These are phyloP conservation scores for Mycena haematopus DNA, from an alignment of 768 basidiomycete species.

Conservation along the genomic window DNA sequence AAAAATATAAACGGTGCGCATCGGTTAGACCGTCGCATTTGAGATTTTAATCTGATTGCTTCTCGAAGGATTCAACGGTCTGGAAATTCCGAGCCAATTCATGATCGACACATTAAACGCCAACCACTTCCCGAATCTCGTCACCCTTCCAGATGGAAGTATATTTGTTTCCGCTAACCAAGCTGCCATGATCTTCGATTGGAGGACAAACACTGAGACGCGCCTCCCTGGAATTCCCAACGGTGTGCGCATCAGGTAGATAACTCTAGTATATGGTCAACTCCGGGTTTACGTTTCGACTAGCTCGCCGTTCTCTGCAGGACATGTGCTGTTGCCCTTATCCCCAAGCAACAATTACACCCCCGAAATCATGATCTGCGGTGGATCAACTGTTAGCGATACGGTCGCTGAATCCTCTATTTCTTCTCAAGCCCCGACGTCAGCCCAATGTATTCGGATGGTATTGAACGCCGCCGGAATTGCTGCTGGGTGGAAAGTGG, in stretches of 20 bases:
- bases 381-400: slow-evolving; percentile 33
- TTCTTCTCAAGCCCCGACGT: slow-evolving; percentile 35
- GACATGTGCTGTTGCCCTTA: slow-evolving; percentile 38
- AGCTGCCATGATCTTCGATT: slow-evolving; percentile 41
- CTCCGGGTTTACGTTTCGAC: too few relatives aligned
- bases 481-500: slow-evolving; percentile 41
- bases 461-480: slow-evolving; percentile 39
- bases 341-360: slow-evolving; percentile 35
- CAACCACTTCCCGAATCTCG: slow-evolving; percentile 32
- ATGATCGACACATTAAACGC: slow-evolving; percentile 18
- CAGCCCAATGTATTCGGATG: slow-evolving; percentile 43
- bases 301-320: slow-evolving; percentile 38
- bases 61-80: slow-evolving; percentile 31
- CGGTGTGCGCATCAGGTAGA: slow-evolving; percentile 33
- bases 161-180: slow-evolving; percentile 49
- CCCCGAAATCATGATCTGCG: slow-evolving; percentile 40
- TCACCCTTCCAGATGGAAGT: slow-evolving; percentile 48
- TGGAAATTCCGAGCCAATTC: slow-evolving; percentile 23
- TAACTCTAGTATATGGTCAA: slow-evolving; percentile 10
- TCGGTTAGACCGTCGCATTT: too few relatives aligned
- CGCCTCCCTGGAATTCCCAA: slow-evolving; percentile 44
- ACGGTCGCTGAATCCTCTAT: slow-evolving; percentile 24
- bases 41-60: too few relatives aligned
- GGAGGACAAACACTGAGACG: slow-evolving; percentile 40
- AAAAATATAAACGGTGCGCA: slow-evolving; percentile 44